phyloP scores from a whole-genome alignment of 2,329 filamentous ascomycete species.

The Dissoconium aciculare region DNA sequence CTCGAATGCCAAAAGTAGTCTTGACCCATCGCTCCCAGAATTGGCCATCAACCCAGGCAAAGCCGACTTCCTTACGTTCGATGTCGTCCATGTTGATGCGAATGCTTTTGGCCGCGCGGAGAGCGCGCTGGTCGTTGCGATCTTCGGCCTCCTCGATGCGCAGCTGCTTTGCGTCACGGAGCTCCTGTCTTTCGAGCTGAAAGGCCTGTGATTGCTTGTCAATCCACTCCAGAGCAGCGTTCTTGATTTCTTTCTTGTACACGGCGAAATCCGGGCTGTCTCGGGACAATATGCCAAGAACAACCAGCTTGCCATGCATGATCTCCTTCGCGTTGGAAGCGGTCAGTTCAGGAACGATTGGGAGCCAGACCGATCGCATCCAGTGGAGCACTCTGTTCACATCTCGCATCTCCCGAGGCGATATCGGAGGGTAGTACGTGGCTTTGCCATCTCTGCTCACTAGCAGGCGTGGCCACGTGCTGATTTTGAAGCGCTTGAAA shows the following conservation, averaged over 20 bases:
- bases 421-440: constrained; percentile 75
- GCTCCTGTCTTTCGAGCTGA: constrained; percentile 81
- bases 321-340: constrained; percentile 84
- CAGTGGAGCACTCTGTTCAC: constrained; percentile 64
- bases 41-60: constrained; percentile 92
- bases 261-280: constrained; percentile 62
- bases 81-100: constrained; percentile 80
- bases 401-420: constrained; percentile 85
- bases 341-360: constrained; percentile 85
- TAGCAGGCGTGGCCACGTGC: constrained; percentile 85
- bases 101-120: constrained; percentile 78
- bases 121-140: constrained; percentile 72
- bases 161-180: constrained; percentile 86
- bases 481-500: constrained; percentile 78
- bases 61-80: constrained; percentile 75
- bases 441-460: constrained; percentile 80
- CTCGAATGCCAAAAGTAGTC: constrained; percentile 85
- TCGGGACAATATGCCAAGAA: constrained; percentile 73
- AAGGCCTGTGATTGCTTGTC: constrained; percentile 86
- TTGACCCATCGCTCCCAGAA: constrained; percentile 97
- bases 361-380: constrained; percentile 96
- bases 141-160: constrained; percentile 94
- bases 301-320: constrained; percentile 90
- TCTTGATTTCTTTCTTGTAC: constrained; percentile 83
- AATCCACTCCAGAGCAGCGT: constrained; percentile 92